Evolutionary conservation across 2,329 filamentous ascomycete species (phyloP).

Genomic region (Talaromyces sp.): DNA sequence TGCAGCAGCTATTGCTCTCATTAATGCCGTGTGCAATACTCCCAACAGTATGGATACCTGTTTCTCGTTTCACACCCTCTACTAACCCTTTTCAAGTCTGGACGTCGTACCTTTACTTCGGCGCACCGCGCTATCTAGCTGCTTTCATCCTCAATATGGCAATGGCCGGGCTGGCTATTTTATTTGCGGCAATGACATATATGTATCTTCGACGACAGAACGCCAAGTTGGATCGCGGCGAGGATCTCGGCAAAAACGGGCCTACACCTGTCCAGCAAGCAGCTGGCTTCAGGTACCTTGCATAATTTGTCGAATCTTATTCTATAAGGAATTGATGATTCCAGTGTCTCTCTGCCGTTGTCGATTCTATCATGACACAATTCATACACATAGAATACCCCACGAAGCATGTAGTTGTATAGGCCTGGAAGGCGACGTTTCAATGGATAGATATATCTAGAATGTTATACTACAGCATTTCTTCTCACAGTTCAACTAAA

Average conservation of each 20-base stretch:
- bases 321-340: neutral
- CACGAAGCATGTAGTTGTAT: neutral
- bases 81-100: conserved; percentile 14
- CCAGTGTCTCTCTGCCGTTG: neutral
- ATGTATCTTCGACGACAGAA: conserved; percentile 20
- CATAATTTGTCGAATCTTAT: neutral
- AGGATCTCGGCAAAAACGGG: conserved; percentile 17
- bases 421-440: too few species aligned
- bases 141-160: conserved; percentile 20
- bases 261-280: conserved; percentile 17
- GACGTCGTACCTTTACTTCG: conserved; percentile 20
- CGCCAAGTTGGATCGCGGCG: conserved; percentile 17
- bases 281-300: conserved; percentile 17
- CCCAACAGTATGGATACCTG: conserved; percentile 13
- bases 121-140: conserved; percentile 18
- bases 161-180: conserved; percentile 16
- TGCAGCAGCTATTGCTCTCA: conserved; percentile 14
- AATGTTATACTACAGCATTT: neutral
- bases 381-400: neutral
- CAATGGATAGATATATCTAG: neutral
- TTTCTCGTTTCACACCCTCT: neutral
- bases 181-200: conserved; percentile 15
- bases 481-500: neutral
- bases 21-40: conserved; percentile 15
- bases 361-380: neutral